Base-by-base conservation (phyloP, 192 early-diverging fungal genomes). In the Diversispora eburnea region DNA sequence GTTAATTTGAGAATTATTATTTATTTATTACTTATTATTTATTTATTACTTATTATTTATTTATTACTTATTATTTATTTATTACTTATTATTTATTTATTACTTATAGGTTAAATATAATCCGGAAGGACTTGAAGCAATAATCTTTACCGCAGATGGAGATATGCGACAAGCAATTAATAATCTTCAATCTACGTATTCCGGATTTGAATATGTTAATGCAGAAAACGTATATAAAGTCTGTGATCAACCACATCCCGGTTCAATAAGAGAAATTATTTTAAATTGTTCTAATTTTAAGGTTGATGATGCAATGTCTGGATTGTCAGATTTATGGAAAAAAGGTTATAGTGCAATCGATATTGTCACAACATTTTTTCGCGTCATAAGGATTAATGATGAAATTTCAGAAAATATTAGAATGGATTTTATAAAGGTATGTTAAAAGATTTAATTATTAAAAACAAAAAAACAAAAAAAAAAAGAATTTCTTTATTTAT, bases 161-260 rank as follows among this genome's bases (percentile, higher is more conserved):
- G 97, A 99, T 75, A 97, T 99, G 96, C 90, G 97, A 22, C 97
- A 98, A 81, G 97, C 94, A 3, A 87, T 99, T 75, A 99, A 98
- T 77, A 97, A 98, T 70, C 82, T 99, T 54, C 96, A 98, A 81
- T 88, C 94, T 15, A 93, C 95, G 1, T 86, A 83, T 72, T 90
- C 91, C 59, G 96, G 95, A 33, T 98, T 97, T 73, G 89, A 88
- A 8, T 86, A 90, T 75, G 84, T 99, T 8, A 90, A 90, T 52
- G 85, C 87, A 3, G 94, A 95, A 19, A 94, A 97, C 73, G 96
- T 98, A 5, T 99, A 92, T 83, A 95, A 94, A 65, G 94, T 99
- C 3, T 99, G 97, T 80, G 97, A 99, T 76, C 94, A 94, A 76
- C 97, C 97, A 39, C 93, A 96, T 76, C 97, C 97, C 1, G 90